Conservation (phyloP, 306 rosid species). For the Citrullus amarus region DNA sequence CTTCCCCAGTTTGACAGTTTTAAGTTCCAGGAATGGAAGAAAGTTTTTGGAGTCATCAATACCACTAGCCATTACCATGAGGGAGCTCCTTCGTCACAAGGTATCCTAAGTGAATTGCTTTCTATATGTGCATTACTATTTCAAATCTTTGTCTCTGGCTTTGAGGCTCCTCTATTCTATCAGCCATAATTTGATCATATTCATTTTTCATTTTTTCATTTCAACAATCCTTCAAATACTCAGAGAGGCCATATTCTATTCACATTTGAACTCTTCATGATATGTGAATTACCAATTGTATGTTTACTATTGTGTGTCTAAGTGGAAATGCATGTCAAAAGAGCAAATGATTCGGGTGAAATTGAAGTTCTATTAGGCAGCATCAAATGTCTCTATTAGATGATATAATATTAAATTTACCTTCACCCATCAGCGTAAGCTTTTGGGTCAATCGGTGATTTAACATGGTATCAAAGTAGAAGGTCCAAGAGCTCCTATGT, state of each 20-base stretch:
- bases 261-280: neutral
- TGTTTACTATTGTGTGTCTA: neutral
- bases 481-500: no score
- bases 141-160: neutral
- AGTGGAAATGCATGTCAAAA: neutral
- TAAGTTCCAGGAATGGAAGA: constrained; percentile 53
- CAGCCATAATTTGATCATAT: neutral
- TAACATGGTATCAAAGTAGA: no score
- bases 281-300: neutral
- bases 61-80: constrained; percentile 51
- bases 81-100: constrained; percentile 60
- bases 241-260: neutral
- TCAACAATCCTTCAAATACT: neutral
- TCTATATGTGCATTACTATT: neutral
- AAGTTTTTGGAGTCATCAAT: constrained; percentile 49
- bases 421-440: no score
- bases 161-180: neutral
- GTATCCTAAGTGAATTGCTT: constrained; percentile 24
- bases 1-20: neutral
- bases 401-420: neutral
- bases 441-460: no score
- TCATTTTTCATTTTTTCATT: neutral
- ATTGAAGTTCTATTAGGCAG: neutral
- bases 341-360: neutral
- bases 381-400: neutral